Percentiles rank a stretch among this genome's conserved stretches.
Evolutionary conservation across 352 stramenopile species (phyloP).

Genomic region (Phytophthora lateralis): DNA sequence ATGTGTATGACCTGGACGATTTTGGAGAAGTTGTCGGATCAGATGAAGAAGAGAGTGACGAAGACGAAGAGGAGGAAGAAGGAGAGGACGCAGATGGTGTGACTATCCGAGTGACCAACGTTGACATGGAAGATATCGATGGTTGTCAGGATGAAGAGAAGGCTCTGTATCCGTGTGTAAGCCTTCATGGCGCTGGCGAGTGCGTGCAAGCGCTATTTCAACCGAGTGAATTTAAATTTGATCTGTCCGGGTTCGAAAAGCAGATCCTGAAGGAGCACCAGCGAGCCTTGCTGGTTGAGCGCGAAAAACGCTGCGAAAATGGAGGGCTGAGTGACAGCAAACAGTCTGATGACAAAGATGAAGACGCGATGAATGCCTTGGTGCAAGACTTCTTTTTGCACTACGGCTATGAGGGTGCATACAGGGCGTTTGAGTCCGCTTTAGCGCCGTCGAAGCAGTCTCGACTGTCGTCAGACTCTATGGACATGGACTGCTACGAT

Average conservation of each 20-base stretch:
- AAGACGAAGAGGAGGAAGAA: slow-evolving; percentile 4
- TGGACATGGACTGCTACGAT: slow-evolving; percentile 7
- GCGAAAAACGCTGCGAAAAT: slow-evolving; percentile 14
- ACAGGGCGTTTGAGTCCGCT: slow-evolving; percentile 28
- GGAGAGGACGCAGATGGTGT: slow-evolving; percentile 14
- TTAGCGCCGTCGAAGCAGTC: slow-evolving; percentile 10
- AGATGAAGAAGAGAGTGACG: slow-evolving; percentile 15
- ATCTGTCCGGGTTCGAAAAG: slow-evolving; percentile 49
- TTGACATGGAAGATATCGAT: slow-evolving; percentile 37
- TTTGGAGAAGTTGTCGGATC: slow-evolving; percentile 31
- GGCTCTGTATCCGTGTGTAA: slow-evolving; percentile 48
- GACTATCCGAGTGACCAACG: slow-evolving; percentile 8
- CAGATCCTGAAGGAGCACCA: slow-evolving; percentile 57
- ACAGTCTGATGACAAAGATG: slow-evolving; percentile 27
- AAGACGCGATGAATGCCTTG: slow-evolving; percentile 39
- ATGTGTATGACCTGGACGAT: slow-evolving; percentile 57
- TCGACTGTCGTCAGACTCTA: slow-evolving; percentile 9
- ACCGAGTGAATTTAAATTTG: slow-evolving; percentile 46
- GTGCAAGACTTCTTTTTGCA: slow-evolving; percentile 51
- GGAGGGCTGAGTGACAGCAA: slow-evolving; percentile 5
- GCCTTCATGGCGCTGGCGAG: slow-evolving; percentile 52
- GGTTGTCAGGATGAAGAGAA: slow-evolving; percentile 24
- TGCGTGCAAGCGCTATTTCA: slow-evolving; percentile 41
- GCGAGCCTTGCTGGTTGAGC: slow-evolving; percentile 34
- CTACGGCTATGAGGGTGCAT: slow-evolving; percentile 46